phyloP scores from a whole-genome alignment of 192 early-diverging fungal genomes.

The Backusella liffmaniae region DNA sequence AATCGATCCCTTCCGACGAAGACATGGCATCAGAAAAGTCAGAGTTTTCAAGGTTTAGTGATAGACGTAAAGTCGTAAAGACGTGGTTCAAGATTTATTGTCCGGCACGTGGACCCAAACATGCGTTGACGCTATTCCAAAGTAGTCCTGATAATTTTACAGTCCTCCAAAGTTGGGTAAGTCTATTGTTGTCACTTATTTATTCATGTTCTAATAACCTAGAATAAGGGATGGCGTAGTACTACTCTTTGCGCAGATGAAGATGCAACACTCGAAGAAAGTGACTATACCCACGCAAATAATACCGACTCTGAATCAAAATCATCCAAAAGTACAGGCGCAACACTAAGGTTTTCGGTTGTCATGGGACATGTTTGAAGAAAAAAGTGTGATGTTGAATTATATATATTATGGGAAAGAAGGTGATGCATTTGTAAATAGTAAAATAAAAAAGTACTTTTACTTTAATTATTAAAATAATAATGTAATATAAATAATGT shows the following conservation, averaged over 20 bases:
- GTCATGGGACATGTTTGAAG: constrained; percentile 39
- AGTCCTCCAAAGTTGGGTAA: constrained; percentile 56
- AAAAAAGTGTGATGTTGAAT: not conserved
- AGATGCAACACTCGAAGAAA: not conserved
- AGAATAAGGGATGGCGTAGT: constrained; percentile 36
- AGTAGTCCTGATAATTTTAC: constrained; percentile 56
- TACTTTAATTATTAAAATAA: no score
- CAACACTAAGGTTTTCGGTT: constrained; percentile 35
- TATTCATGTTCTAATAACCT: not conserved
- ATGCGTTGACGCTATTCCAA: constrained; percentile 52
- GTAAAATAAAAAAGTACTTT: no score
- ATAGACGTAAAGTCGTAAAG: constrained; percentile 43
- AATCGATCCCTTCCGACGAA: constrained; percentile 27
- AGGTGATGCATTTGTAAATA: not conserved
- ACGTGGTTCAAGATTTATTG: constrained; percentile 62
- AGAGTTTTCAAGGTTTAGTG: constrained; percentile 38
- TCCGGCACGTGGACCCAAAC: constrained; percentile 41
- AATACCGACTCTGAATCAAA: not conserved
- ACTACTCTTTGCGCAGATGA: constrained; percentile 33
- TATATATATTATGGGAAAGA: not conserved
- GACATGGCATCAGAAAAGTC: not conserved
- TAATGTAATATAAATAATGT: no score
- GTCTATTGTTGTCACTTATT: not conserved
- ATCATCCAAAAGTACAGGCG: not conserved
- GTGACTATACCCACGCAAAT: not conserved